A percentile compares a stretch with the other conserved stretches of the same genome.
phyloP scores from a whole-genome alignment of 176 grass and related monocot genomes.

The Hordeum marinum region DNA sequence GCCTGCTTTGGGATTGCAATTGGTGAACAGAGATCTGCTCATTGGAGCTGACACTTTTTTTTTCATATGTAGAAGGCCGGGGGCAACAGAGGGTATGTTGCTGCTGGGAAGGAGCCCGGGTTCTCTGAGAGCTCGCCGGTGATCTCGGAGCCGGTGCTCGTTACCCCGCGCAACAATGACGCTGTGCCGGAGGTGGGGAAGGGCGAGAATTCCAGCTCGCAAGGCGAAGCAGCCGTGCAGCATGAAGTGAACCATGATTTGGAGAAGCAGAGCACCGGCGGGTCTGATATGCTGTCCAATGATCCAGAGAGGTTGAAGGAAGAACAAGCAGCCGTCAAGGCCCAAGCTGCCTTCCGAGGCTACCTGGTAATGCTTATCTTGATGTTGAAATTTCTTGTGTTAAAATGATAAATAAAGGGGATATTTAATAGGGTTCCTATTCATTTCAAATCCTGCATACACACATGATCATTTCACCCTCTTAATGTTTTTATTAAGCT shows the following conservation, averaged over 20 bases:
- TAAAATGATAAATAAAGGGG: neutral
- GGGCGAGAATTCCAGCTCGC: conserved; percentile 40
- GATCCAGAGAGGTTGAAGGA: conserved; percentile 39
- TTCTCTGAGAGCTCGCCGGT: conserved; percentile 56
- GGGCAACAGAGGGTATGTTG: conserved; percentile 42
- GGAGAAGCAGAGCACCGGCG: conserved; percentile 31
- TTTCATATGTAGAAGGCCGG: conserved; percentile 37
- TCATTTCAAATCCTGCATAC: neutral
- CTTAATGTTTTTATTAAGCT: neutral
- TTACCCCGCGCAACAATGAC: conserved; percentile 42
- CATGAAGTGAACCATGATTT: conserved; percentile 22
- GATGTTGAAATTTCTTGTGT: neutral
- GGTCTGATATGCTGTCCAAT: conserved; percentile 9
- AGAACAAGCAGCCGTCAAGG: conserved; percentile 72
- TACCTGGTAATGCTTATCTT: conserved; percentile 60
- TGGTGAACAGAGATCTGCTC: neutral
- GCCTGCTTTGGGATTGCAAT: neutral
- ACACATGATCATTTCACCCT: too few relatives aligned
- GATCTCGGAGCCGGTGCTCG: conserved; percentile 79
- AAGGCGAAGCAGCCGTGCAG: conserved; percentile 25
- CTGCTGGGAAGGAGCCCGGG: conserved; percentile 17
- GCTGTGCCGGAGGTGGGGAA: conserved; percentile 26
- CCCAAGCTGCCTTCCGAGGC: conserved; percentile 77
- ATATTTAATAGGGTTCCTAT: neutral
- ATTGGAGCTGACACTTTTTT: neutral